A percentile compares a stretch with the other conserved stretches of the same genome.
Evolutionary conservation across 176 grass and related monocot genomes (phyloP).

Genomic region (Pontederia paniculata): DNA sequence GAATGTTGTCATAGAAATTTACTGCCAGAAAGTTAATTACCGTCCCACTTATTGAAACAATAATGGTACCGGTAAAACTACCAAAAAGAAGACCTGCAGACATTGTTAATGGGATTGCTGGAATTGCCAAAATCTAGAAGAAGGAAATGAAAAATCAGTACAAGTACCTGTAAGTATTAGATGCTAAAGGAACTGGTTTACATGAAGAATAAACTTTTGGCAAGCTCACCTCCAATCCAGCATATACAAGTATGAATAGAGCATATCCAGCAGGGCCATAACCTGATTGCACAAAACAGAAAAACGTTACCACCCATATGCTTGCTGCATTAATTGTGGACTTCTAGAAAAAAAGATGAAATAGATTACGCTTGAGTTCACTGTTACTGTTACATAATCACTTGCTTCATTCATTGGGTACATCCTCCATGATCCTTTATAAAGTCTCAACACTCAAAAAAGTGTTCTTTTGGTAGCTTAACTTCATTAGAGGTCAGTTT

Average conservation of each 20-base stretch:
- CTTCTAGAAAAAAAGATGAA: too few relatives aligned
- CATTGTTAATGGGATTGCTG: constrained; percentile 97
- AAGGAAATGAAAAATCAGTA: neutral
- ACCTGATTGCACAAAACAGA: constrained; percentile 36
- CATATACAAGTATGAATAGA: constrained; percentile 81
- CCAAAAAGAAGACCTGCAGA: constrained; percentile 86
- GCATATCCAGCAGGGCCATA: constrained; percentile 95
- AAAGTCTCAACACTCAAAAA: too few relatives aligned
- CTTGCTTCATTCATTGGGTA: too few relatives aligned
- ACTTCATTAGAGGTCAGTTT: too few relatives aligned
- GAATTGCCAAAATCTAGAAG: constrained; percentile 88
- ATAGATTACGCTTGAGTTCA: too few relatives aligned
- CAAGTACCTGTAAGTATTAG: constrained; percentile 1
- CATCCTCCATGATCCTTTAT: too few relatives aligned
- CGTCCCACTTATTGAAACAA: constrained; percentile 93
- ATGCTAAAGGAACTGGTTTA: neutral
- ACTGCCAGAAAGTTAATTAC: constrained; percentile 42
- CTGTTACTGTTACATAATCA: too few relatives aligned
- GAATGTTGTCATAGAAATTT: neutral
- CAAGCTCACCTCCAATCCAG: constrained; percentile 68
- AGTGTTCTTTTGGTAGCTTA: too few relatives aligned
- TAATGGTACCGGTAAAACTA: constrained; percentile 68
- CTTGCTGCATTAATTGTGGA: too few relatives aligned
- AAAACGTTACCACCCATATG: neutral
- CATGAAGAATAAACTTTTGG: neutral